Conservation (phyloP, 1,139 yeast species). For the Lodderomyces elongisporus region DNA sequence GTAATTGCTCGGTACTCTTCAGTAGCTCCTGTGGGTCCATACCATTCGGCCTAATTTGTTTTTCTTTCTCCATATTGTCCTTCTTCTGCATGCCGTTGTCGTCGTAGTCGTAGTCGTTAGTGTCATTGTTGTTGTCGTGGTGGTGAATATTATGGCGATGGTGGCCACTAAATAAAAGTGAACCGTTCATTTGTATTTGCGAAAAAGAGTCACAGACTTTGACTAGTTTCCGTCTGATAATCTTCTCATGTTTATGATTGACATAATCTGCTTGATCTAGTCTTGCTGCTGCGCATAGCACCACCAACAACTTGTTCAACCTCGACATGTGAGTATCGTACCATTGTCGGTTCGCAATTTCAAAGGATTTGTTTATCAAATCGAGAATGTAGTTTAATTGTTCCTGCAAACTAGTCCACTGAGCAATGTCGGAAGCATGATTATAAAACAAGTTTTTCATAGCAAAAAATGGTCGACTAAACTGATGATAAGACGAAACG, state of each 20-base stretch:
- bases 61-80: not conserved
- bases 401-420: constrained; percentile 52
- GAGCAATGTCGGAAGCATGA: constrained; percentile 51
- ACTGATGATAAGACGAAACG: constrained; percentile 34
- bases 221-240: constrained; percentile 45
- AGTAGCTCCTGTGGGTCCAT: no score
- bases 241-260: constrained; percentile 38
- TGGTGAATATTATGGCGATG: not conserved
- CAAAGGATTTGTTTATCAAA: constrained; percentile 43
- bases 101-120: not conserved
- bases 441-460: constrained; percentile 47
- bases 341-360: constrained; percentile 43
- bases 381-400: constrained; percentile 43
- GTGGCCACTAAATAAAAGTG: constrained; percentile 41
- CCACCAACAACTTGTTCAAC: constrained; percentile 44
- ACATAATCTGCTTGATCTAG: constrained; percentile 47
- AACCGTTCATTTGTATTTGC: constrained; percentile 57
- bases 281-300: constrained; percentile 48
- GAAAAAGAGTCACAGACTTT: constrained; percentile 50
- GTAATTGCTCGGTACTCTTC: no score
- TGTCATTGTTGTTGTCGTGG: not conserved
- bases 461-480: constrained; percentile 38
- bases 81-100: not conserved
- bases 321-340: constrained; percentile 50
- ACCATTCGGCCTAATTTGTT: not conserved